Evolutionary conservation across 2,329 filamentous ascomycete genomes (phyloP), one percentile per base, ranked within the genome.

Genomic region (Talaromyces sp.): DNA sequence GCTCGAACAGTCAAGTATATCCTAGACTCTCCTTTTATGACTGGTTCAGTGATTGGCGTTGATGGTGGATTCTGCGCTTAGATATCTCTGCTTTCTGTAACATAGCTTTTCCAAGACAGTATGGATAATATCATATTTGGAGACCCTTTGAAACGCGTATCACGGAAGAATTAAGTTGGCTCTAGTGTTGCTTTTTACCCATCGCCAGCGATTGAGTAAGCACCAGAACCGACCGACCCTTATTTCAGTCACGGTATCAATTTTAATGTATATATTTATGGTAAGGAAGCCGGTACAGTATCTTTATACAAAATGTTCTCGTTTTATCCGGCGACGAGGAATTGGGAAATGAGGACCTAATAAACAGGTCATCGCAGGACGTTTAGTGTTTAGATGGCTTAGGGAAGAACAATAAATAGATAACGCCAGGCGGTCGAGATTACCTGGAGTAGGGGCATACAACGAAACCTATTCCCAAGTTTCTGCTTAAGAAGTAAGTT

Each of bases 401-500:
- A 10, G 31, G 31, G 31, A 34, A 34, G 56, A 19, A 58, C 56
- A 40, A 40, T 58, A 58, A 58, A 58, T 10, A 27, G 36, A 58
- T 43, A 11, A 19, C 19, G 56, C 43, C 3, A 29, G 34, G 36
- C 13, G 34, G 17, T 58, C 56, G 10, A 58, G 17, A n/a, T 43
- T 58, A 58, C 36, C 56, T 6, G n/a, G 56, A 3, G 36, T n/a
- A 7, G 17, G 38, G 31, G 31, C 31, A 34, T 34, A 19, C 1
- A 43, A 43, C 17, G 17, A 43, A 53, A 58, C 67, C 61, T 61
- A 63, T 63, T 70, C 69, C 70, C 67, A 70, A 58, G 59, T 51
- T 58, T 67, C 43, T 61, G 40, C 17, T 64, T 67, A 38, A 54
- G 64, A 65, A 45, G 64, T 47, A 64, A 66, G 22, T 47, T 69